Evolutionary conservation across 2,329 filamentous ascomycete genomes (phyloP).

Genomic region (Ophiostoma quercus): DNA sequence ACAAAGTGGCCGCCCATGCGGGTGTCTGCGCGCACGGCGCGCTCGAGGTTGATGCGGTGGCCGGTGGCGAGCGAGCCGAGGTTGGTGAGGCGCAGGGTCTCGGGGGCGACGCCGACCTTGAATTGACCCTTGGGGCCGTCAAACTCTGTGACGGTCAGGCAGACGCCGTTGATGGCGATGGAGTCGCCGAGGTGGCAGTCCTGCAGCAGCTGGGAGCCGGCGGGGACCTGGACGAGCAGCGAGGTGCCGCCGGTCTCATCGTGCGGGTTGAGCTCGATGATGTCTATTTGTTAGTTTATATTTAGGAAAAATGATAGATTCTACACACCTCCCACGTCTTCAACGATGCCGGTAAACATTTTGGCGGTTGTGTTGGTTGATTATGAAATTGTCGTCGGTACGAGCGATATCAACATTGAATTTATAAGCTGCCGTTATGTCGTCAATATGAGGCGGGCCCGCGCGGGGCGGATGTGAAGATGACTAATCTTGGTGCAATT

Average conservation of each 20-base stretch:
- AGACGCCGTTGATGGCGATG: conserved; percentile 92
- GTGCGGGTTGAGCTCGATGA: conserved; percentile 73
- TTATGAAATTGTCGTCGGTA: not conserved
- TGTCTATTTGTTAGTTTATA: conserved; percentile 54
- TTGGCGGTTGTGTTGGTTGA: conserved; percentile 23
- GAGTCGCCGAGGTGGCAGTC: conserved; percentile 88
- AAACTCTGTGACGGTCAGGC: conserved; percentile 74
- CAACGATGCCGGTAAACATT: conserved; percentile 96
- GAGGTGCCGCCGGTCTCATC: conserved; percentile 85
- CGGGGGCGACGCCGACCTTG: conserved; percentile 89
- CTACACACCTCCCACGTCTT: conserved; percentile 80
- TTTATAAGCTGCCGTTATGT: conserved; percentile 3
- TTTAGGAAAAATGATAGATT: too few relatives aligned
- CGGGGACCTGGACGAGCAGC: conserved; percentile 70
- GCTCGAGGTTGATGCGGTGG: conserved; percentile 83
- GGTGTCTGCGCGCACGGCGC: conserved; percentile 82
- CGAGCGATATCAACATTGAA: not conserved
- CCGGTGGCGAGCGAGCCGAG: conserved; percentile 65
- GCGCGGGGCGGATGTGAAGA: conserved; percentile 4
- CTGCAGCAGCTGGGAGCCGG: conserved; percentile 65
- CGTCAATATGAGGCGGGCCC: not conserved
- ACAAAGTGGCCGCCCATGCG: conserved; percentile 98
- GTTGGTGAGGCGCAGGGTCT: conserved; percentile 93
- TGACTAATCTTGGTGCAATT: not conserved
- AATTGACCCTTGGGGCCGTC: conserved; percentile 49